Conservation (phyloP, 495 filamentous ascomycete species). For the Xylaria sp. region DNA sequence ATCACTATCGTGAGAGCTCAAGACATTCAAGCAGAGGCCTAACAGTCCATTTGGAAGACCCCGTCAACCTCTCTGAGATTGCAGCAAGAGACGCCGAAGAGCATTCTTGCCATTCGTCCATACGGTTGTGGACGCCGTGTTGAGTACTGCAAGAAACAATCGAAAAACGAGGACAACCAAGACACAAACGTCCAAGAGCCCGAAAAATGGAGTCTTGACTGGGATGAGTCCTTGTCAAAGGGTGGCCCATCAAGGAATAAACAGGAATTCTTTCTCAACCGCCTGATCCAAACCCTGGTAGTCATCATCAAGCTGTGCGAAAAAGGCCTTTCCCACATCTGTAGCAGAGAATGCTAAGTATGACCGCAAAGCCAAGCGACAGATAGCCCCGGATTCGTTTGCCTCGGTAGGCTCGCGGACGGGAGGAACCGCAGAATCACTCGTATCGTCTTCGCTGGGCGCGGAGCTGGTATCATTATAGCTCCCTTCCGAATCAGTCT, state of each 20-base stretch:
- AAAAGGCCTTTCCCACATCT: background rate
- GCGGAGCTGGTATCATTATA: background rate
- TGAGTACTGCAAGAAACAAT: background rate
- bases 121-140: background rate
- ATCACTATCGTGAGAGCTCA: background rate
- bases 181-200: background rate
- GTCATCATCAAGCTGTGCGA: background rate
- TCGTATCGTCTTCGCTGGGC: background rate
- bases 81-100: background rate
- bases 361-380: background rate
- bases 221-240: background rate
- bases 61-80: background rate
- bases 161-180: background rate
- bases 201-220: background rate
- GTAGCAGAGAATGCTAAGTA: background rate
- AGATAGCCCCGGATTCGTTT: slow-evolving; percentile 6
- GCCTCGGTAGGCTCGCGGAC: background rate
- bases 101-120: background rate
- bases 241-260: background rate
- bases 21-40: background rate
- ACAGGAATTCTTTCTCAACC: background rate
- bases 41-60: background rate
- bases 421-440: background rate
- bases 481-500: background rate
- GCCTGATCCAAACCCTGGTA: background rate